phyloP scores from a whole-genome alignment of 2,329 filamentous ascomycete species.

The Arachnopeziza araneosa region DNA sequence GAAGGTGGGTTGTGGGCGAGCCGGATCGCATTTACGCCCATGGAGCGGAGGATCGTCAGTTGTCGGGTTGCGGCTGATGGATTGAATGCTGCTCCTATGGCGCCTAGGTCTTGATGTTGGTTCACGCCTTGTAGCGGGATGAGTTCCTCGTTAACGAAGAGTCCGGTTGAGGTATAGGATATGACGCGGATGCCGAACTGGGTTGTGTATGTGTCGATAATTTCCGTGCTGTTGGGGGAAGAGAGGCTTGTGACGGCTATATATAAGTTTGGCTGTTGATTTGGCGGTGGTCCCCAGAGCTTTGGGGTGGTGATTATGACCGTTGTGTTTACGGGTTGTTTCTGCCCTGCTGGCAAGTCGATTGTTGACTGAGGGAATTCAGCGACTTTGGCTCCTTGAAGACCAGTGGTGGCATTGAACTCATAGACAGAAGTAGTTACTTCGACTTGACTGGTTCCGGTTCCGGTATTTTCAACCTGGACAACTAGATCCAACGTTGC shows the following conservation, averaged over 20 bases:
- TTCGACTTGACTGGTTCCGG: background rate
- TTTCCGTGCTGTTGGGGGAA: conserved; percentile 43
- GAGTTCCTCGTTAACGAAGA: conserved; percentile 41
- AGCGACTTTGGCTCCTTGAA: background rate
- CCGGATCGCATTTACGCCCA: conserved; percentile 45
- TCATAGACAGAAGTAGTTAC: conserved; percentile 3
- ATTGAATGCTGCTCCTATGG: conserved; percentile 47
- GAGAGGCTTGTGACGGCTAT: conserved; percentile 15
- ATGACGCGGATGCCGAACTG: conserved; percentile 44
- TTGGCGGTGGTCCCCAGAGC: background rate
- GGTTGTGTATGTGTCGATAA: conserved; percentile 43
- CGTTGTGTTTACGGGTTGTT: conserved; percentile 33
- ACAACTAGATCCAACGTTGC: conserved; percentile 42
- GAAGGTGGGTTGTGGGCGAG: conserved; percentile 50
- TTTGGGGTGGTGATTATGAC: background rate
- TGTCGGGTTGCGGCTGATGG: conserved; percentile 42
- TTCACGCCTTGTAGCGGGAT: conserved; percentile 42
- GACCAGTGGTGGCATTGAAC: background rate
- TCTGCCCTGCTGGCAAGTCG: conserved; percentile 29
- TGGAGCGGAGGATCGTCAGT: conserved; percentile 42
- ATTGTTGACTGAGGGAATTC: background rate
- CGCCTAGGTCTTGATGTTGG: conserved; percentile 47
- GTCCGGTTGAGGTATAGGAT: conserved; percentile 36
- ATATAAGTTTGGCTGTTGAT: background rate
- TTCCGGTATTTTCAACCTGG: conserved; percentile 38